Evolutionary conservation across 2,329 filamentous ascomycete species (phyloP).

Genomic region (Lachnellula occidentalis): DNA sequence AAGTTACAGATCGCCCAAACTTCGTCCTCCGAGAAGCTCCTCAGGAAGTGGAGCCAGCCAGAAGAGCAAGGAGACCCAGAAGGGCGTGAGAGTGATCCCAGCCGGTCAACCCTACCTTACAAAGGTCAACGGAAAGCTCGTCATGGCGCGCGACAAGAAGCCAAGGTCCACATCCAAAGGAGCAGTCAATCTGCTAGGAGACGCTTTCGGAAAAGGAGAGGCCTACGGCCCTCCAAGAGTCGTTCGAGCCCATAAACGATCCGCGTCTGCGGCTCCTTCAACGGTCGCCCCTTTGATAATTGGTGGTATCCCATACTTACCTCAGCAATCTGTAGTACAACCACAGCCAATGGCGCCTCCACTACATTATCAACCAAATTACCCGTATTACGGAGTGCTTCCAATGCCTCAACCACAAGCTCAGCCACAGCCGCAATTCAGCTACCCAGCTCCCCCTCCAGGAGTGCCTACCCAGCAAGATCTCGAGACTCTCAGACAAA

Average conservation of each 20-base stretch:
- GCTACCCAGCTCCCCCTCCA: constrained; percentile 1
- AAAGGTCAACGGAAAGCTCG: constrained; percentile 27
- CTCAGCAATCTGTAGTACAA: constrained; percentile 8
- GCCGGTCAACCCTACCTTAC: constrained; percentile 25
- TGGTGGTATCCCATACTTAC: constrained; percentile 11
- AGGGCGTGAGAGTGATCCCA: constrained; percentile 12
- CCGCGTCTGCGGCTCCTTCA: neutral
- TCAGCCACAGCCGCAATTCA: neutral
- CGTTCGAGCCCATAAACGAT: neutral
- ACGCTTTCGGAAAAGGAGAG: constrained; percentile 15
- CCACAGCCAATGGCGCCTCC: constrained; percentile 10
- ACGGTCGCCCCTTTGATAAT: constrained; percentile 7
- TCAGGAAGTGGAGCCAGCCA: neutral
- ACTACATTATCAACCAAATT: constrained; percentile 1
- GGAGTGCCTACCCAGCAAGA: constrained; percentile 14
- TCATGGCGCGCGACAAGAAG: constrained; percentile 25
- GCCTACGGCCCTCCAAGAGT: constrained; percentile 1
- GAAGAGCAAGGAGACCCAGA: neutral
- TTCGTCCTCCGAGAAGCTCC: neutral
- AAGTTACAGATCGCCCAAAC: neutral
- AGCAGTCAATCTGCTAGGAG: constrained; percentile 18
- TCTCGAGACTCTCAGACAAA: constrained; percentile 15
- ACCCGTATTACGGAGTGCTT: neutral
- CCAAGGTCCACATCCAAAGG: constrained; percentile 9
- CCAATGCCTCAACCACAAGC: constrained; percentile 1